Conservation (phyloP, 257 asterid genomes). For the Perilla frutescens region DNA sequence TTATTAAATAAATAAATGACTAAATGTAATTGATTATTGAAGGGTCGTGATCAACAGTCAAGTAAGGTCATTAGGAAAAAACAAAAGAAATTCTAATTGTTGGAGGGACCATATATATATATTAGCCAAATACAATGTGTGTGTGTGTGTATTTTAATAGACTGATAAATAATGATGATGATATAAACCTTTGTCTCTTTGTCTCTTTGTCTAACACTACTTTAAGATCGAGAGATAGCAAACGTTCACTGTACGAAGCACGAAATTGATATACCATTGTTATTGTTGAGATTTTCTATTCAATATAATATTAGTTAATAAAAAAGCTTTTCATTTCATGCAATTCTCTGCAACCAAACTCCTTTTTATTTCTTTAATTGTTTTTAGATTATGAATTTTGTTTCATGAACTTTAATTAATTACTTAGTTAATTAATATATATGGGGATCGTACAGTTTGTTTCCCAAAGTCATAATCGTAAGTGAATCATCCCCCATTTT, state of each 20-base stretch:
- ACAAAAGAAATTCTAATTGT: conserved; percentile 56
- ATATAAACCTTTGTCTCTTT: not conserved
- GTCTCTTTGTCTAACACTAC: conserved; percentile 46
- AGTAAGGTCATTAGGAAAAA: conserved; percentile 45
- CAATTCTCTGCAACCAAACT: too few relatives aligned
- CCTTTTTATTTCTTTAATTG: not conserved
- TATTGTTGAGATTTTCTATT: conserved; percentile 19
- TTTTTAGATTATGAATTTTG: too few relatives aligned
- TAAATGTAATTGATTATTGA: conserved; percentile 27
- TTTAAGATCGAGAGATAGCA: conserved; percentile 26
- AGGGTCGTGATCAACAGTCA: conserved; percentile 41
- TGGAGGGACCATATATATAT: conserved; percentile 50
- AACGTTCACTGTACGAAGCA: conserved; percentile 36
- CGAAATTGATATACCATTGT: conserved; percentile 14
- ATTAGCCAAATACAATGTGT: too few relatives aligned
- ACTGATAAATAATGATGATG: conserved; percentile 41
- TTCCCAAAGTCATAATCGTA: too few relatives aligned
- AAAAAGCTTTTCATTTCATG: too few relatives aligned
- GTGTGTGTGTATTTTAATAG: too few relatives aligned
- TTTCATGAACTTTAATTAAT: too few relatives aligned
- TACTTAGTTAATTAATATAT: not conserved
- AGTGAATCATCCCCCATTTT: too few relatives aligned
- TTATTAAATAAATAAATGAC: too few relatives aligned
- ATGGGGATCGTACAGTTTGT: too few relatives aligned
- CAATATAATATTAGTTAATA: not conserved